These are phyloP conservation scores for Polysphondylium violaceum DNA, from an alignment of 78 protist genomes.

Conservation along the genomic window DNA sequence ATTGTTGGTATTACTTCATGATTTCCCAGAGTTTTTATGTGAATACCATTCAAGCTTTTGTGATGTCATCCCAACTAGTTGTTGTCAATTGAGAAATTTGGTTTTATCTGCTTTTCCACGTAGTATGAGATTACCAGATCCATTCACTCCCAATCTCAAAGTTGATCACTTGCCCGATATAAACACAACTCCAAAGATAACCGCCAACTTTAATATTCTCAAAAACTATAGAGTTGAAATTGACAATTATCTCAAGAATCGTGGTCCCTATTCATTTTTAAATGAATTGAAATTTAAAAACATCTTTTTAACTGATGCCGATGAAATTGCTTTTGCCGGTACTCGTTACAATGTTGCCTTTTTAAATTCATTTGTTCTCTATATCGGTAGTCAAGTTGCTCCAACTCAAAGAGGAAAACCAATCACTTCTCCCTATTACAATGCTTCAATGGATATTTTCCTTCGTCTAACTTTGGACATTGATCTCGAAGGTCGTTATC, in stretches of 20 bases:
- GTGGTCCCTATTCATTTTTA: slow-evolving; percentile 81
- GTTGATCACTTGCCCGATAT: slow-evolving; percentile 96
- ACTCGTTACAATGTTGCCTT: slow-evolving; percentile 89
- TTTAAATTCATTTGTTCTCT: slow-evolving; percentile 95
- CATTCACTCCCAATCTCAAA: slow-evolving; percentile 95
- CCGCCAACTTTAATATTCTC: slow-evolving; percentile 80
- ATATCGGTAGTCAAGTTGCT: slow-evolving; percentile 54
- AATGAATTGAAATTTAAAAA: slow-evolving; percentile 54
- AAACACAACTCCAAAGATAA: slow-evolving; percentile 88
- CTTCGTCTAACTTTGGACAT: slow-evolving; percentile 85
- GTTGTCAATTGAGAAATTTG: slow-evolving; percentile 97
- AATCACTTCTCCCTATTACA: slow-evolving; percentile 17
- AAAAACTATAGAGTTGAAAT: slow-evolving; percentile 66
- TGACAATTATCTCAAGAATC: slow-evolving; percentile 83
- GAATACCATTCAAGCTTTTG: slow-evolving; percentile 95
- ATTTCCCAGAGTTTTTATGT: slow-evolving; percentile 99
- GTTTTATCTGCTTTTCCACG: slow-evolving; percentile 97
- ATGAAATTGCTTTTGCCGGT: slow-evolving; percentile 39
- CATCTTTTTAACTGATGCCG: slow-evolving; percentile 67
- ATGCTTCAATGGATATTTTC: slow-evolving; percentile 92
- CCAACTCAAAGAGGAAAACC: neutral
- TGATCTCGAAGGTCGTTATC: slow-evolving; percentile 96
- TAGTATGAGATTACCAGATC: slow-evolving; percentile 97
- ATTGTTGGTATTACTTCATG: slow-evolving; percentile 96
- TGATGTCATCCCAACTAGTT: slow-evolving; percentile 95